phyloP scores from a whole-genome alignment of 192 early-diverging fungal genomes.

The Lunasporangiospora selenospora region DNA sequence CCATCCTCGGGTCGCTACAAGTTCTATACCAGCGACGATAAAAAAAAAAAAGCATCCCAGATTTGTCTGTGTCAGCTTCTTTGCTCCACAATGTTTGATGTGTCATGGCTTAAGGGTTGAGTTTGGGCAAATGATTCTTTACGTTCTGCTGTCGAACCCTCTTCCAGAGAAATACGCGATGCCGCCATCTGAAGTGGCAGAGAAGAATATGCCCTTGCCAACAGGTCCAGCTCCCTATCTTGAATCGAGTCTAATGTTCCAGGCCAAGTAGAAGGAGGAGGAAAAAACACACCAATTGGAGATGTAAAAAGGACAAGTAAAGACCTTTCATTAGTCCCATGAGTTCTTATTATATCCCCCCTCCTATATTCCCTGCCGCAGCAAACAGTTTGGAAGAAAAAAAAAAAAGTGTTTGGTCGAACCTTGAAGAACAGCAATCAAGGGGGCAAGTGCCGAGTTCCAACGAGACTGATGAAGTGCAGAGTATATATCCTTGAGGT shows the following conservation, averaged over 20 bases:
- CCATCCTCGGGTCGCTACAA: constrained; percentile 42
- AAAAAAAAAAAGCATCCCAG: not conserved
- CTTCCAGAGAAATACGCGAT: constrained; percentile 34
- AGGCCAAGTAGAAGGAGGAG: too few species aligned
- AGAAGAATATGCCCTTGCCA: constrained; percentile 45
- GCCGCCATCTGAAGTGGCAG: constrained; percentile 43
- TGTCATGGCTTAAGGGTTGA: not conserved
- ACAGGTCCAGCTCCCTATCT: constrained; percentile 30
- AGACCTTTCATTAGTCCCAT: too few species aligned
- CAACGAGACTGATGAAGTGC: constrained; percentile 39
- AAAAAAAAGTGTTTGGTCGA: too few species aligned
- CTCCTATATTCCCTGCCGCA: too few species aligned
- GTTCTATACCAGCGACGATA: constrained; percentile 6
- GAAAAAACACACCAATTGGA: too few species aligned
- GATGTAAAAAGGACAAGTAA: too few species aligned
- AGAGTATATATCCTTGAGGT: constrained; percentile 32
- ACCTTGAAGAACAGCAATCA: constrained; percentile 43
- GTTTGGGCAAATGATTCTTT: not conserved
- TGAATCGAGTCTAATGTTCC: constrained; percentile 50
- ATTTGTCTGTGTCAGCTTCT: not conserved
- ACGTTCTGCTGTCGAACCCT: constrained; percentile 45
- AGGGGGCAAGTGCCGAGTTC: constrained; percentile 24
- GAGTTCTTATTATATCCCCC: too few species aligned
- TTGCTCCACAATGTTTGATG: not conserved
- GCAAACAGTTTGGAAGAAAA: too few species aligned